Conservation (phyloP, 441 rosid species). For the Dalechampia spathulata region DNA sequence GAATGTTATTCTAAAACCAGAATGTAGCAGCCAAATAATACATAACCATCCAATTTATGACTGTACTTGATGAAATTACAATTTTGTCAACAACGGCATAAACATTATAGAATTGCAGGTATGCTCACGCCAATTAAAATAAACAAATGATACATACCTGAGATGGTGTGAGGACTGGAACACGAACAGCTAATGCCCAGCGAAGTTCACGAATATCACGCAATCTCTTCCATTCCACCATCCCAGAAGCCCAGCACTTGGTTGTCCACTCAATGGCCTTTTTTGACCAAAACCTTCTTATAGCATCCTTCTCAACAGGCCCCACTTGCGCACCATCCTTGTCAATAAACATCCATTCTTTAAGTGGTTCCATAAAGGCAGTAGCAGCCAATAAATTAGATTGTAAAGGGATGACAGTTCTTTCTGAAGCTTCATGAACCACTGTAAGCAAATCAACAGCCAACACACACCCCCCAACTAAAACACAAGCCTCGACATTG, state of each 20-base stretch:
- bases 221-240: conserved; percentile 94
- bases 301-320: conserved; percentile 94
- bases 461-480: conserved; percentile 97
- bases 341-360: conserved; percentile 95
- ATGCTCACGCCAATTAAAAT: conserved; percentile 14
- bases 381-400: conserved; percentile 97
- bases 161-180: conserved; percentile 91
- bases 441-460: conserved; percentile 95
- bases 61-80: background rate
- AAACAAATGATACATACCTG: conserved; percentile 58
- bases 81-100: conserved; percentile 4
- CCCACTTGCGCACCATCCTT: conserved; percentile 80
- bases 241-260: conserved; percentile 95
- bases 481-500: conserved; percentile 90
- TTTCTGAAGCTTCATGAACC: conserved; percentile 94
- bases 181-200: conserved; percentile 90
- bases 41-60: background rate
- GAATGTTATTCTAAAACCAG: background rate
- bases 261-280: conserved; percentile 88
- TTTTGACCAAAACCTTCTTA: conserved; percentile 97
- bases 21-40: background rate
- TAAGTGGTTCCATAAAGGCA: conserved; percentile 99
- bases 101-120: conserved; percentile 12
- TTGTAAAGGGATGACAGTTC: conserved; percentile 96
- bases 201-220: conserved; percentile 99